Evolutionary conservation across 371 early-diverging fungal genomes (phyloP).

Genomic region (Circinella umbellata): DNA sequence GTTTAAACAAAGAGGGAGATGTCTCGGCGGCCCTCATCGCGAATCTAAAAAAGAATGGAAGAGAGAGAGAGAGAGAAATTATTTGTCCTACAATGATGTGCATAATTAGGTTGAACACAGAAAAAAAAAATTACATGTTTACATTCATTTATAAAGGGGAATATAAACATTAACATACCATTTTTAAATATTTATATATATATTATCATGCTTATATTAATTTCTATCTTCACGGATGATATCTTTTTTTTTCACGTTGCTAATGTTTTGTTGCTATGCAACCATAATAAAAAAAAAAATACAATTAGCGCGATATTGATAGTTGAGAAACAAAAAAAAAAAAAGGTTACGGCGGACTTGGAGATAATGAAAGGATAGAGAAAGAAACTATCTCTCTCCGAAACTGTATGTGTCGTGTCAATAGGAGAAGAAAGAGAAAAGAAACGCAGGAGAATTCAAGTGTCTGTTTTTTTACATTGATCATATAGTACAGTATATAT

Average conservation of each 20-base stretch:
- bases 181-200: no score
- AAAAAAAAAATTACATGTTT: neutral
- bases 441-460: neutral
- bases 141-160: no score
- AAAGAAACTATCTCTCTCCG: neutral
- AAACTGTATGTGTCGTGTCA: neutral
- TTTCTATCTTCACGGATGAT: no score
- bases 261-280: neutral
- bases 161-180: no score
- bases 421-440: slow-evolving; percentile 3
- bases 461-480: neutral
- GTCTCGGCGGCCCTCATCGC: slow-evolving; percentile 1
- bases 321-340: neutral
- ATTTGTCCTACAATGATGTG: slow-evolving; percentile 6
- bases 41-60: no score
- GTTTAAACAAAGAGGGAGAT: neutral
- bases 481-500: neutral
- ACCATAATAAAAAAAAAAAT: neutral
- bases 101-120: slow-evolving; percentile 10
- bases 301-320: neutral
- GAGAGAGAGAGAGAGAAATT: neutral
- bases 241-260: no score
- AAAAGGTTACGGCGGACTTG: slow-evolving; percentile 2
- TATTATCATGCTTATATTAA: no score
- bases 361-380: neutral